phyloP scores from a whole-genome alignment of 768 basidiomycete species.

The Suillus subalutaceus region DNA sequence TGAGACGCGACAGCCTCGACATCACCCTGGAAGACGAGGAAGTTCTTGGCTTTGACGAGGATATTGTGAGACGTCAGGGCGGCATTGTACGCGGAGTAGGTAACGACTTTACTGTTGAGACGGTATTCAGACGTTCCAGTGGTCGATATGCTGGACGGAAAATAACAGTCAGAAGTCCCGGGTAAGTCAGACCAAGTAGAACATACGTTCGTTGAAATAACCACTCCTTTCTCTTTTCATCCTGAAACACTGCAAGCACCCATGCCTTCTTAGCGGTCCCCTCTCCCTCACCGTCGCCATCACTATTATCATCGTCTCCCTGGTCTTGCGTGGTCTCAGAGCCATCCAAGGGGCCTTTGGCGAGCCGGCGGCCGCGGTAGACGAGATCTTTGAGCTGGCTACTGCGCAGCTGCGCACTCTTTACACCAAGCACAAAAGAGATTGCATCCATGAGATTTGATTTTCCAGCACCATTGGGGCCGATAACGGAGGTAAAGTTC shows the following conservation, averaged over 20 bases:
- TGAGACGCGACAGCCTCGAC: constrained; percentile 98
- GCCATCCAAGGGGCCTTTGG: constrained; percentile 47
- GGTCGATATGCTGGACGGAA: constrained; percentile 70
- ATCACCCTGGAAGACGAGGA: constrained; percentile 98
- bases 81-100: constrained; percentile 87
- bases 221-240: constrained; percentile 80
- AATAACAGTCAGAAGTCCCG: not conserved
- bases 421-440: constrained; percentile 96
- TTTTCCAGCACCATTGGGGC: constrained; percentile 98
- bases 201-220: constrained; percentile 90
- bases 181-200: not conserved
- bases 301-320: constrained; percentile 55
- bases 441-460: constrained; percentile 99
- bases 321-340: constrained; percentile 45
- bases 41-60: constrained; percentile 98
- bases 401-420: constrained; percentile 89
- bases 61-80: constrained; percentile 90
- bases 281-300: constrained; percentile 63
- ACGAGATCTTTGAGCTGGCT: constrained; percentile 95
- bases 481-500: constrained; percentile 95
- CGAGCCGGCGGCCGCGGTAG: constrained; percentile 85
- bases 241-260: constrained; percentile 91
- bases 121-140: constrained; percentile 90
- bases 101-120: constrained; percentile 78
- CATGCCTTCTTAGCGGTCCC: constrained; percentile 91